phyloP scores from a whole-genome alignment of 306 rosid genomes.

The Vicia faba region DNA sequence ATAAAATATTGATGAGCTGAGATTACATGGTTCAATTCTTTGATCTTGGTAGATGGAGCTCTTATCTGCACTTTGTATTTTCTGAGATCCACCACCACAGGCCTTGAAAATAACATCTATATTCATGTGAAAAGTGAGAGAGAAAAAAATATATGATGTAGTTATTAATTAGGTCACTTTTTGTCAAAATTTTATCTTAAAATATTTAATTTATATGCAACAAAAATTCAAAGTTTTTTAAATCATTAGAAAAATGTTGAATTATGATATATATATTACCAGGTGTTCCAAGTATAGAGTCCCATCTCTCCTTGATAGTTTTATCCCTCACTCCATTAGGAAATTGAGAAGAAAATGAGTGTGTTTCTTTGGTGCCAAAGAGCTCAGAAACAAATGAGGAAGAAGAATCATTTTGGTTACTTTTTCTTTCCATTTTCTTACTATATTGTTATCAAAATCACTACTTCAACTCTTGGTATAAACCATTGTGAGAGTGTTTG shows the following conservation, averaged over 20 bases:
- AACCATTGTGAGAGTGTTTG: not conserved
- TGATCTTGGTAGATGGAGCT: conserved; percentile 63
- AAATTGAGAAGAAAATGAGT: conserved; percentile 10
- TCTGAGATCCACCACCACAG: conserved; percentile 45
- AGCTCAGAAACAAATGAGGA: too few species aligned
- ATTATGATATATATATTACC: too few species aligned
- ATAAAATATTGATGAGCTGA: conserved; percentile 67
- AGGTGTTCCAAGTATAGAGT: too few species aligned
- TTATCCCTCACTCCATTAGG: conserved; percentile 35
- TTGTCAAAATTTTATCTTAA: too few species aligned
- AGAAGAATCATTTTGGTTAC: not conserved
- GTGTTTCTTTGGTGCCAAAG: not conserved
- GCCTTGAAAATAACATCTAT: conserved; percentile 48
- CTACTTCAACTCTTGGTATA: conserved; percentile 2
- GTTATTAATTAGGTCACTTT: too few species aligned
- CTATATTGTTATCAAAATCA: not conserved
- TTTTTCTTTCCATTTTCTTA: not conserved
- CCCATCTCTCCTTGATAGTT: too few species aligned
- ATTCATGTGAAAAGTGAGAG: conserved; percentile 5
- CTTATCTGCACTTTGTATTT: conserved; percentile 35
- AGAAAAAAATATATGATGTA: too few species aligned
- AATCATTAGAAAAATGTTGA: too few species aligned
- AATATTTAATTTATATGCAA: too few species aligned
- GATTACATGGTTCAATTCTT: conserved; percentile 71
- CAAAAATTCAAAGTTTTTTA: too few species aligned